These are phyloP conservation scores for Epichloe festucae DNA, from an alignment of 2,329 filamentous ascomycete genomes.

Conservation along the genomic window DNA sequence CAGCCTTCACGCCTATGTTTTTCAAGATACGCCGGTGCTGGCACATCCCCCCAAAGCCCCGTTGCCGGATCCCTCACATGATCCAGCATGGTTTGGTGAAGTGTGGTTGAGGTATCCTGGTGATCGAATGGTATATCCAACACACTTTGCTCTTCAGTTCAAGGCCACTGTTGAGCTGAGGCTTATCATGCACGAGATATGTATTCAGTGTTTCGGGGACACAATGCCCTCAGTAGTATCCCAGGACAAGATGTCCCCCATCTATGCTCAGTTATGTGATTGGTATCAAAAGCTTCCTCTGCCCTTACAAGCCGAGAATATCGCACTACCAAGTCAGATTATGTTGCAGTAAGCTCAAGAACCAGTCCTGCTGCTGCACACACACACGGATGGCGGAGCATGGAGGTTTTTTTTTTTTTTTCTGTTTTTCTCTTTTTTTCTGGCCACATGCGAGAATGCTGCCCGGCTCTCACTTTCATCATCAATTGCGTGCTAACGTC, in stretches of 20 bases:
- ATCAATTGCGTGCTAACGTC: too few relatives aligned
- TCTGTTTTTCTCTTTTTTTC: too few relatives aligned
- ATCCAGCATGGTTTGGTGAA: slow-evolving; percentile 21
- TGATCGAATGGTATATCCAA: slow-evolving; percentile 9
- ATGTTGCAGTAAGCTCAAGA: slow-evolving; percentile 21
- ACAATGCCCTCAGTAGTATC: slow-evolving; percentile 5
- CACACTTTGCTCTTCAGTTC: slow-evolving; percentile 18
- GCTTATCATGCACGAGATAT: slow-evolving; percentile 20
- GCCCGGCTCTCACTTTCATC: too few relatives aligned
- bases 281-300: slow-evolving; percentile 18
- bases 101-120: slow-evolving; percentile 23
- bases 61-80: slow-evolving; percentile 16
- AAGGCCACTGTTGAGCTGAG: slow-evolving; percentile 14
- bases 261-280: slow-evolving; percentile 9
- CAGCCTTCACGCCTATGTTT: slow-evolving; percentile 14
- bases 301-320: slow-evolving; percentile 14
- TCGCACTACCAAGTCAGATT: slow-evolving; percentile 22
- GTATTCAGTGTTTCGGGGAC: too few relatives aligned
- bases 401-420: not conserved
- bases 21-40: slow-evolving; percentile 16
- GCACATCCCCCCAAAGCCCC: slow-evolving; percentile 15
- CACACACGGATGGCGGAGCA: too few relatives aligned
- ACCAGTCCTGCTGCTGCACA: not conserved
- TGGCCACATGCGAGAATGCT: not conserved
- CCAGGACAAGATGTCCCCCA: slow-evolving; percentile 10